These are phyloP conservation scores for Rhodosporidiobolus sp. DNA, from an alignment of 768 basidiomycete species.

Conservation along the genomic window DNA sequence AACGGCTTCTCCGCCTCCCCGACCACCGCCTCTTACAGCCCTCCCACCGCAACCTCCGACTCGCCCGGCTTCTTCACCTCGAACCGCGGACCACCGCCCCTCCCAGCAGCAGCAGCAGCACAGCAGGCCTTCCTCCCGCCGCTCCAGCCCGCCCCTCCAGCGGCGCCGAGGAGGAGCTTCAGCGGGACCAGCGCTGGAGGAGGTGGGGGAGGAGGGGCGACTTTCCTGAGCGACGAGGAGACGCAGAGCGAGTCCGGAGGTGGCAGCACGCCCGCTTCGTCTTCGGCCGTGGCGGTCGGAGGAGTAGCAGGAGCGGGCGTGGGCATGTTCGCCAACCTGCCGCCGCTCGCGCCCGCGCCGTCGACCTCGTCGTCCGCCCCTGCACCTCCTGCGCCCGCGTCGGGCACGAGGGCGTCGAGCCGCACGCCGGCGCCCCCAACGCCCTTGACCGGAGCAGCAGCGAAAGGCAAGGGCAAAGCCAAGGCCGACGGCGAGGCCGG, in stretches of 20 bases:
- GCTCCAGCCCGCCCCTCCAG: neutral
- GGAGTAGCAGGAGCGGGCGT: neutral
- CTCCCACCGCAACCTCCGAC: neutral
- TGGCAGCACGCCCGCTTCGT: neutral
- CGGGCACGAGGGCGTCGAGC: neutral
- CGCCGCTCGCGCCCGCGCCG: conserved; percentile 3
- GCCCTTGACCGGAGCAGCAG: neutral
- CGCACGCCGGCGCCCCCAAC: neutral
- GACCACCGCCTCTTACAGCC: neutral
- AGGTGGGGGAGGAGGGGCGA: conserved; percentile 12
- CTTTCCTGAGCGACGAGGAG: conserved; percentile 25
- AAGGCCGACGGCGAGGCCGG: neutral
- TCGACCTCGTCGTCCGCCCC: neutral
- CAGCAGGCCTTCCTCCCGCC: conserved; percentile 1
- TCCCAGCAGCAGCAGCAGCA: neutral
- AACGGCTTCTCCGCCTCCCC: neutral
- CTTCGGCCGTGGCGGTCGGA: neutral
- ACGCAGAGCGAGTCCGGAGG: conserved; percentile 1
- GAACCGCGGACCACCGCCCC: neutral
- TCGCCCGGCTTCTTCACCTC: conserved; percentile 22
- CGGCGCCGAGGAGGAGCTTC: too few species aligned
- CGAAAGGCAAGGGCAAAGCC: conserved; percentile 8
- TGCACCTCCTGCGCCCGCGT: too few species aligned
- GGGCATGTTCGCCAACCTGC: neutral
- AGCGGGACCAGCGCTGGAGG: neutral